A percentile compares a stretch with the other conserved stretches of the same genome.
Conservation (phyloP, 2,329 filamentous ascomycete genomes). For the Lecanicillium sp. region DNA sequence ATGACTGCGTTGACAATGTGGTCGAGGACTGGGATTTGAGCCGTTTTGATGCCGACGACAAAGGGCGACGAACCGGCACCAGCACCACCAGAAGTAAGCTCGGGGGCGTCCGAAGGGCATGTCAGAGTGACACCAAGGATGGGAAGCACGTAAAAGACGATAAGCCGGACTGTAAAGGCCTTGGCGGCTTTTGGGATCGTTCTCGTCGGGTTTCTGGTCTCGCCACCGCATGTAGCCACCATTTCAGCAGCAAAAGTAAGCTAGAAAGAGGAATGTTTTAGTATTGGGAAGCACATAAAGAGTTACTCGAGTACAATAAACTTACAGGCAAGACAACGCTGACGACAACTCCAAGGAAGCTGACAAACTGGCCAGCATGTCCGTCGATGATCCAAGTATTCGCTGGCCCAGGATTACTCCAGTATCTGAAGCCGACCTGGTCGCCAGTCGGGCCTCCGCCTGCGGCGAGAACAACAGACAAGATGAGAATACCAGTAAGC, state of each 20-base stretch:
- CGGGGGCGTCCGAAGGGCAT: conserved; percentile 22
- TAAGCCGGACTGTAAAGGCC: conserved; percentile 2
- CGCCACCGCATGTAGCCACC: conserved; percentile 4
- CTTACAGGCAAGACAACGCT: conserved; percentile 1
- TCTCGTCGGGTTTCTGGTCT: conserved; percentile 1
- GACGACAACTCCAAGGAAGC: conserved; percentile 1
- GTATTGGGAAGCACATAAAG: too few species aligned
- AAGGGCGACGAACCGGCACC: conserved; percentile 42
- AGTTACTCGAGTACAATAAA: too few species aligned
- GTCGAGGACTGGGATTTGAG: conserved; percentile 51
- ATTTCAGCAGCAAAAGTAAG: conserved; percentile 3
- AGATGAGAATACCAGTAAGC: neutral
- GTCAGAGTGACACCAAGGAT: conserved; percentile 26
- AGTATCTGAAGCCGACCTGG: neutral
- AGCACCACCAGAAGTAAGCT: conserved; percentile 21
- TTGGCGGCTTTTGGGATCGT: conserved; percentile 2
- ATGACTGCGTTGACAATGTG: conserved; percentile 52
- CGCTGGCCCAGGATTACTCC: conserved; percentile 1
- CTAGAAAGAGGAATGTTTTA: neutral
- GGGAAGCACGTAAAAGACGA: conserved; percentile 30
- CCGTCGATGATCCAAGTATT: neutral
- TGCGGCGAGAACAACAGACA: neutral
- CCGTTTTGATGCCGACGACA: conserved; percentile 55
- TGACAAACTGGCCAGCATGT: neutral
- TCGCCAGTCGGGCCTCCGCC: neutral